Evolutionary conservation across 305 asterid species (phyloP), one percentile per base, ranked within the genome.

Genomic region (Rubia tinctorum): DNA sequence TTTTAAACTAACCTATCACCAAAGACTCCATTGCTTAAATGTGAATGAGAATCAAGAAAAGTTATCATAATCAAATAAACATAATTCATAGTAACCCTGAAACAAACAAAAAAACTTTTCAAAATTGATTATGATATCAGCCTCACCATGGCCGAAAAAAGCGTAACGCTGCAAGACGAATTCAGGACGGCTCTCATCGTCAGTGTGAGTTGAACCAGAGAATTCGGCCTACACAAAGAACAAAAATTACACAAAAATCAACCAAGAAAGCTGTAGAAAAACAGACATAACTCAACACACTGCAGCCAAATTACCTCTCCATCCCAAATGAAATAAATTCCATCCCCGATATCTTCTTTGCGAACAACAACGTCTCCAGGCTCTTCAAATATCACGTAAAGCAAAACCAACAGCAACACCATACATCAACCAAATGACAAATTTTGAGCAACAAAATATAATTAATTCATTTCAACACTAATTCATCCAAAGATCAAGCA

Each of bases 101-200:
- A 39, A 58, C 1, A 30, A 37, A 22, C 60, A 18, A 53, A 27
- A n/a, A 7, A 23, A 15, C 4, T 5, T 9, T 17, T 6, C 40
- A 7, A 42, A 25, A 67, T 43, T 63, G 60, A 60, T 70, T 43
- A 47, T 78, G 62, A 76, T 73, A 66, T 66, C 20, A 27, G 77
- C 66, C 77, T 84, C 84, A 95, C 98, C 96, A 49, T 87, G 93
- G 58, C 98, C 96, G 80, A 95, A 95, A 77, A 82, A 92, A 80
- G 90, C 97, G 72, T 83, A 86, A 71, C 82, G 80, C 83, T 88
- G 88, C 78, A 95, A 77, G 53, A 87, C 91, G 77, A 84, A 90
- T 62, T 95, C 98, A 65, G 88, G 82, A 72, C 77, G 87, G 77
- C 78, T 80, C 73, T 82, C 84, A 59, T 81, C 96, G 71, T 92